phyloP scores from a whole-genome alignment of 2,329 filamentous ascomycete genomes.

The Nothophoma quercina region DNA sequence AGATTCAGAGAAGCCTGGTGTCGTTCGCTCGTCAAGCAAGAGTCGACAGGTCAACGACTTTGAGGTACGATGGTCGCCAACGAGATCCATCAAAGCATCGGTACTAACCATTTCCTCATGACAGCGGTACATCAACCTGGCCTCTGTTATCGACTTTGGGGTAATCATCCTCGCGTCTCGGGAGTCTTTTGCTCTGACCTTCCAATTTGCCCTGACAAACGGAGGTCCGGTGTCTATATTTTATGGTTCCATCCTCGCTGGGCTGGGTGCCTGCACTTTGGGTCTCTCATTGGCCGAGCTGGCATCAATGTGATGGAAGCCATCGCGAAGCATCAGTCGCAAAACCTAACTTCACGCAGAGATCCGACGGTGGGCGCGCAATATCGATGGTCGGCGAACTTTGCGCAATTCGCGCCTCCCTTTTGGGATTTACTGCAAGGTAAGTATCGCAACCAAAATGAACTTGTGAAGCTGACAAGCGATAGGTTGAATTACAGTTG shows the following conservation, averaged over 20 bases:
- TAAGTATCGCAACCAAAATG: constrained; percentile 38
- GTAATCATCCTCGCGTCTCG: too few relatives aligned
- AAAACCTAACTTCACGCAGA: constrained; percentile 14
- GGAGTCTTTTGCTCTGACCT: too few relatives aligned
- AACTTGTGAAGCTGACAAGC: too few relatives aligned
- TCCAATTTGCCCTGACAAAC: constrained; percentile 38
- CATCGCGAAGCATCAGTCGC: too few relatives aligned
- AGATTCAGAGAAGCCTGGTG: too few relatives aligned
- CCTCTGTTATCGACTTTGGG: too few relatives aligned
- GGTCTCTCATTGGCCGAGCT: constrained; percentile 44
- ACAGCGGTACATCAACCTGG: too few relatives aligned
- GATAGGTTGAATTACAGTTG: constrained; percentile 52
- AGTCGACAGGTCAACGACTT: too few relatives aligned
- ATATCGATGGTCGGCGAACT: constrained; percentile 42
- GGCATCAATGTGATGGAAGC: constrained; percentile 41
- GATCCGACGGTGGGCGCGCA: constrained; percentile 44
- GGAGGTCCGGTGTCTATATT: constrained; percentile 41
- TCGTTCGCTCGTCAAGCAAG: too few relatives aligned
- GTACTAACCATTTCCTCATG: too few relatives aligned
- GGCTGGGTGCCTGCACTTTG: constrained; percentile 37
- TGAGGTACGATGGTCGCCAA: too few relatives aligned
- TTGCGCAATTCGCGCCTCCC: constrained; percentile 31
- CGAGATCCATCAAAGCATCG: too few relatives aligned
- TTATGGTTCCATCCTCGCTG: constrained; percentile 38
- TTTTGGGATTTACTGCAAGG: constrained; percentile 44